phyloP scores from a whole-genome alignment of 371 early-diverging fungal species.

The Parasitella parasitica region DNA sequence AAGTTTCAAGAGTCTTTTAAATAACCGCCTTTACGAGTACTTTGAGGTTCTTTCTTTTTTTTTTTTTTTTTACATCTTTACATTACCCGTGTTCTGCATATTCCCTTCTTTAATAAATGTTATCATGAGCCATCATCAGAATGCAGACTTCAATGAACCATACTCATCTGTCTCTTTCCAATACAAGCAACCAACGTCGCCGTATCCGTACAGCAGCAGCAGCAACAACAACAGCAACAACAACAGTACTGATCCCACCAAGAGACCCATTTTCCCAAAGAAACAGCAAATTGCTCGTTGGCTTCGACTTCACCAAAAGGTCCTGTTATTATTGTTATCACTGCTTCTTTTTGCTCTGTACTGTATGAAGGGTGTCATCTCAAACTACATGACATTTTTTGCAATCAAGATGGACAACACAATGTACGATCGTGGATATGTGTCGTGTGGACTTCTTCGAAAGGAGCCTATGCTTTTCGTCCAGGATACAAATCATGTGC shows the following conservation, averaged over 20 bases:
- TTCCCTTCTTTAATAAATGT: constrained; percentile 4
- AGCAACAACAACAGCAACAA: no score
- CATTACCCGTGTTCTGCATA: background rate
- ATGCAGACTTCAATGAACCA: constrained; percentile 35
- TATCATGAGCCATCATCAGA: constrained; percentile 10
- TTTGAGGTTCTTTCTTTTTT: background rate
- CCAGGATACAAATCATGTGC: constrained; percentile 48
- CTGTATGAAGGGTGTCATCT: constrained; percentile 36
- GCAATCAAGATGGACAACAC: constrained; percentile 55
- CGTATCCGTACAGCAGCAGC: constrained; percentile 31
- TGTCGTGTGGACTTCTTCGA: constrained; percentile 50
- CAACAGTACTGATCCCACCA: constrained; percentile 3
- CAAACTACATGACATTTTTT: constrained; percentile 35
- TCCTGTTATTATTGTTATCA: constrained; percentile 25
- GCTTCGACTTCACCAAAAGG: constrained; percentile 39
- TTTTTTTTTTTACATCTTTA: background rate
- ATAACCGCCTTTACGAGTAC: background rate
- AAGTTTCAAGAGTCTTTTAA: background rate
- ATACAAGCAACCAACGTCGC: constrained; percentile 46
- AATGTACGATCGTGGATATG: constrained; percentile 52
- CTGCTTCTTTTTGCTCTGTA: constrained; percentile 32
- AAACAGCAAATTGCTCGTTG: constrained; percentile 20
- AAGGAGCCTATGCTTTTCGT: constrained; percentile 60
- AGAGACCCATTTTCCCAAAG: constrained; percentile 1
- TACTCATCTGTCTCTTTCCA: constrained; percentile 51